Conservation (phyloP, 176 grass and related monocot genomes). For the Melocanna baccifera region DNA sequence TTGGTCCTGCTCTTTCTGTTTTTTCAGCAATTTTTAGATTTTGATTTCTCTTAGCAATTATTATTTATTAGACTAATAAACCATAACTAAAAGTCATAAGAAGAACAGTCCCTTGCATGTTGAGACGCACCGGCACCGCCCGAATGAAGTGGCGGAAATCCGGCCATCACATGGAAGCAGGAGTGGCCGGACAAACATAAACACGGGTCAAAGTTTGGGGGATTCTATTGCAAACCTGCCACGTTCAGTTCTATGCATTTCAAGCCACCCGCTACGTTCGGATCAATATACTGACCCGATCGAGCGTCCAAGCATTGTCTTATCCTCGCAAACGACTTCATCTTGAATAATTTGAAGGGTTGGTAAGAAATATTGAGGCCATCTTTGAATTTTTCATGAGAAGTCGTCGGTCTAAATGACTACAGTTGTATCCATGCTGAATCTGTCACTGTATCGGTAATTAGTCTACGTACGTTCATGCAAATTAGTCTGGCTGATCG, state of each 20-base stretch:
- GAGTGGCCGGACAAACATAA: neutral
- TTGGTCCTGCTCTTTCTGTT: too few species aligned
- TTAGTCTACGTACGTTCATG: neutral
- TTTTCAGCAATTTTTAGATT: too few species aligned
- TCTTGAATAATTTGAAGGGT: neutral
- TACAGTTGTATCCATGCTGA: neutral
- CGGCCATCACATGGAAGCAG: slow-evolving; percentile 9
- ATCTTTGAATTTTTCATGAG: neutral
- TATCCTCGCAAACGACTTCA: neutral
- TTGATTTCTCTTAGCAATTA: too few species aligned
- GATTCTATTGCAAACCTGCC: neutral
- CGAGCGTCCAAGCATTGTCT: neutral
- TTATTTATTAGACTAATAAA: too few species aligned
- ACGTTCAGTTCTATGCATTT: neutral
- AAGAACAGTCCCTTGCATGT: too few species aligned
- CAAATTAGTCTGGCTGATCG: neutral
- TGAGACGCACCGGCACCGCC: neutral
- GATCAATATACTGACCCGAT: neutral
- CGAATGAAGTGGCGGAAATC: slow-evolving; percentile 5
- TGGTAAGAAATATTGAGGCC: neutral
- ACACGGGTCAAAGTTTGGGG: neutral
- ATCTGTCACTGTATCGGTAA: neutral
- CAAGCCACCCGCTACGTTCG: neutral
- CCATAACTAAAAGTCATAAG: too few species aligned
- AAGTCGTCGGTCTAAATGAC: neutral